phyloP scores from a whole-genome alignment of 371 early-diverging fungal species.

The Mucor indicus region DNA sequence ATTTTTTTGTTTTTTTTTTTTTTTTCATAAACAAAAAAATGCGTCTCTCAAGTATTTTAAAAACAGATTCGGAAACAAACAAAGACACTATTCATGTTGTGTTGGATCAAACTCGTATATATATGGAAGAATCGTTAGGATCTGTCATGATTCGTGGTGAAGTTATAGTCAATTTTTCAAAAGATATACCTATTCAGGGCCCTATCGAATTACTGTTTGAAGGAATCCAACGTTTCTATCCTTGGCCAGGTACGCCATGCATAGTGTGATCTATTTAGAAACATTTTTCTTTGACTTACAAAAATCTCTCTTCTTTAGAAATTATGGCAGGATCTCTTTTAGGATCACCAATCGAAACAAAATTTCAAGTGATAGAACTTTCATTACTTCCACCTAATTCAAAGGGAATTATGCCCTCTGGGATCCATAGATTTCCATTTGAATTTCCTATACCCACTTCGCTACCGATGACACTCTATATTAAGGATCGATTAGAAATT shows the following conservation, averaged over 20 bases:
- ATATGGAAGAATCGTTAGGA: conserved; percentile 29
- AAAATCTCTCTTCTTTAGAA: no score
- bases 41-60: no score
- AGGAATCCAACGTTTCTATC: conserved; percentile 37
- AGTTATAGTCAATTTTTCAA: conserved; percentile 33
- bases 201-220: conserved; percentile 40
- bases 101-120: conserved; percentile 32
- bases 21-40: no score
- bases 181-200: conserved; percentile 36
- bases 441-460: conserved; percentile 43
- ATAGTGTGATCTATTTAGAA: no score
- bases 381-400: conserved; percentile 38
- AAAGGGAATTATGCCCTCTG: conserved; percentile 40
- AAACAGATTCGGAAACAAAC: no score
- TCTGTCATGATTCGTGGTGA: conserved; percentile 44
- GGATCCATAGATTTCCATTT: conserved; percentile 42
- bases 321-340: conserved; percentile 22
- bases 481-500: conserved; percentile 32
- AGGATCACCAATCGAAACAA: conserved; percentile 30
- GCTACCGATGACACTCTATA: conserved; percentile 26
- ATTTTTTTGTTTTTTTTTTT: no score
- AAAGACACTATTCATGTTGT: conserved; percentile 24
- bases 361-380: conserved; percentile 32
- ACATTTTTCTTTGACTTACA: no score
- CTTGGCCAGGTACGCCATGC: conserved; percentile 31